phyloP scores from a whole-genome alignment of 1,284 basidiomycete genomes.

The Pyrrhoderma noxium region DNA sequence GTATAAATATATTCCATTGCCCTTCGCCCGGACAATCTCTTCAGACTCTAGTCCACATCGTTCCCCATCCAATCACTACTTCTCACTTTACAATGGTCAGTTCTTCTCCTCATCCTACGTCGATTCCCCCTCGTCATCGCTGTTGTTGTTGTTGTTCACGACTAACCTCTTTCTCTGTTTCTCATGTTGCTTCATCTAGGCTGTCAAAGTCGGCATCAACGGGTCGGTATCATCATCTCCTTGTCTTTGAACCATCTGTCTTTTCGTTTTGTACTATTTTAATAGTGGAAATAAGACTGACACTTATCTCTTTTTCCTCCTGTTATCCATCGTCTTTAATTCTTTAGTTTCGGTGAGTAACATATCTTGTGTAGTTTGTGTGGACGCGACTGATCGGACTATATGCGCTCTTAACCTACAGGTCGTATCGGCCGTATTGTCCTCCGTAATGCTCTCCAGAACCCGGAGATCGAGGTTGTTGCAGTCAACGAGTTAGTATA shows the following conservation, averaged over 20 bases:
- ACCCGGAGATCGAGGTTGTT: constrained; percentile 73
- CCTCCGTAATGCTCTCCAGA: constrained; percentile 85
- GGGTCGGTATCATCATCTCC: constrained; percentile 45
- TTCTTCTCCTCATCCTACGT: too few species aligned
- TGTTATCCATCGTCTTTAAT: too few species aligned
- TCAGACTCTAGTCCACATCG: too few species aligned
- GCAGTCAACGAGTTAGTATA: constrained; percentile 89
- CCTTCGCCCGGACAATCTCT: too few species aligned
- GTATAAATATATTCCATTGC: too few species aligned
- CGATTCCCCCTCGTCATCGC: too few species aligned
- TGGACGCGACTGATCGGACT: constrained; percentile 10
- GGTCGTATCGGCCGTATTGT: constrained; percentile 99
- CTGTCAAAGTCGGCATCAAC: constrained; percentile 87
- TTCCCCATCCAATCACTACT: too few species aligned
- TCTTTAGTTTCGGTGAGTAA: constrained; percentile 70
- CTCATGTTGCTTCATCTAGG: constrained; percentile 3
- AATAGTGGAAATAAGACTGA: constrained; percentile 16
- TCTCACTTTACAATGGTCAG: too few species aligned
- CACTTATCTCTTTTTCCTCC: too few species aligned
- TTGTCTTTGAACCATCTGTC: neutral
- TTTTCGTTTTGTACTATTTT: neutral
- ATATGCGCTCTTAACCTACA: constrained; percentile 27
- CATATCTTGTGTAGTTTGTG: neutral
- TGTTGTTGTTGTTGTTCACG: too few species aligned
- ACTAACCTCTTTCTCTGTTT: too few species aligned